A percentile compares a stretch with the other conserved stretches of the same genome.
phyloP scores from a whole-genome alignment of 306 rosid species.

The Heteromeles arbutifolia region DNA sequence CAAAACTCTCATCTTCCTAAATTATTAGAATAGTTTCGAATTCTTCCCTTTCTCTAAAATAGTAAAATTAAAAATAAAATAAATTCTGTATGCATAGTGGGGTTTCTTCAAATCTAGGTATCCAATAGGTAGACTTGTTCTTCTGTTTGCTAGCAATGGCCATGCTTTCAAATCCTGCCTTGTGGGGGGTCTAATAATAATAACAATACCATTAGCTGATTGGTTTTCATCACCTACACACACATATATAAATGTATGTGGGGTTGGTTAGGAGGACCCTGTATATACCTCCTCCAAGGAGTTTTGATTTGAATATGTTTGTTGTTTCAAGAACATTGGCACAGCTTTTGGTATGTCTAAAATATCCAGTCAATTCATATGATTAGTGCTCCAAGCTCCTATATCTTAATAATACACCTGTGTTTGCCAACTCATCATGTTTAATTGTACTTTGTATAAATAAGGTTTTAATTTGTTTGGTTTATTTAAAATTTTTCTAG shows the following conservation, averaged over 20 bases:
- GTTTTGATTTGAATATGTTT: conserved; percentile 21
- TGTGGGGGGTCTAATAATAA: not conserved
- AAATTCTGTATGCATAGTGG: not conserved
- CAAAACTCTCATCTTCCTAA: too few species aligned
- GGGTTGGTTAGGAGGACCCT: not conserved
- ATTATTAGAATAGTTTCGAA: too few species aligned
- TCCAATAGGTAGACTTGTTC: conserved; percentile 28
- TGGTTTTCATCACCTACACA: not conserved
- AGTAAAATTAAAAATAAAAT: too few species aligned
- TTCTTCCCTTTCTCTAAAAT: too few species aligned
- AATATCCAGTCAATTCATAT: conserved; percentile 37
- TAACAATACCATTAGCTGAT: not conserved
- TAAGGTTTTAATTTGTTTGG: not conserved
- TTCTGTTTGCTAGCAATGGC: not conserved
- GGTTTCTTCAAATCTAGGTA: conserved; percentile 47
- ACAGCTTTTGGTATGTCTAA: conserved; percentile 28
- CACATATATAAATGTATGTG: not conserved
- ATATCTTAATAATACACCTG: not conserved
- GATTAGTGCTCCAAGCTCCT: conserved; percentile 21
- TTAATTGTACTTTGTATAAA: not conserved
- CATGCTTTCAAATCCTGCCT: not conserved
- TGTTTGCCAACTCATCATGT: not conserved
- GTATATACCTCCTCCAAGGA: conserved; percentile 6
- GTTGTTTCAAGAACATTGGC: conserved; percentile 42
- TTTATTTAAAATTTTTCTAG: too few species aligned